Conservation (phyloP, 176 grass and related monocot species). For the Aegilops umbellulata region DNA sequence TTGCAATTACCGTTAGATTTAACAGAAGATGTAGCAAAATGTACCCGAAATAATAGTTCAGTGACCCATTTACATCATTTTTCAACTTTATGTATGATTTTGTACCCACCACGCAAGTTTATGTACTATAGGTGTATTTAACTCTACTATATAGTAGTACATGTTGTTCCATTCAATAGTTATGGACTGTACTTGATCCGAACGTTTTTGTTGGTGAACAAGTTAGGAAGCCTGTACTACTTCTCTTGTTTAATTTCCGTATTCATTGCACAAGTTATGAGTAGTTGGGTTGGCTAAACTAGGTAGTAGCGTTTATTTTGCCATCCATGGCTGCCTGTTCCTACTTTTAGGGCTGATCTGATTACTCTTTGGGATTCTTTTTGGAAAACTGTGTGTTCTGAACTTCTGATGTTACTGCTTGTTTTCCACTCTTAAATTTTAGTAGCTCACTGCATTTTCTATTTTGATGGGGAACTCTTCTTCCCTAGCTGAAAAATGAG, state of each 20-base stretch:
- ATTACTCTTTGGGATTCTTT: neutral
- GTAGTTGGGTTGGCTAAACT: neutral
- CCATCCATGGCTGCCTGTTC: neutral
- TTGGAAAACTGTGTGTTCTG: neutral
- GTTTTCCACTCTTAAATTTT: neutral
- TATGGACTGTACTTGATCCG: neutral
- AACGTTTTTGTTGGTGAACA: neutral
- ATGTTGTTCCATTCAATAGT: neutral
- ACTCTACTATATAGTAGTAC: too few relatives aligned
- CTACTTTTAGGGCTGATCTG: neutral
- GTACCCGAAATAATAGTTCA: too few relatives aligned
- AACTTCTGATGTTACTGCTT: neutral
- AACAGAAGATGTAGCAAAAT: too few relatives aligned
- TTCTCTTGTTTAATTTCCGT: slow-evolving; percentile 14
- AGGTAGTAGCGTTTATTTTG: neutral
- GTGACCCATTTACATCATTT: too few relatives aligned
- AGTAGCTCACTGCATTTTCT: neutral
- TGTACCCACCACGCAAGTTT: too few relatives aligned
- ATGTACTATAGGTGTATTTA: too few relatives aligned
- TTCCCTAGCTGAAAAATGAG: too few relatives aligned
- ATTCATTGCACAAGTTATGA: neutral
- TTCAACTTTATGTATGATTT: too few relatives aligned
- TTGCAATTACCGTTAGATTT: too few relatives aligned
- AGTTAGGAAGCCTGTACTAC: neutral
- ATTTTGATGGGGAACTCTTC: too few relatives aligned